Evolutionary conservation across 2,329 filamentous ascomycete genomes (phyloP).

Genomic region (Trichoderma endophyticum): DNA sequence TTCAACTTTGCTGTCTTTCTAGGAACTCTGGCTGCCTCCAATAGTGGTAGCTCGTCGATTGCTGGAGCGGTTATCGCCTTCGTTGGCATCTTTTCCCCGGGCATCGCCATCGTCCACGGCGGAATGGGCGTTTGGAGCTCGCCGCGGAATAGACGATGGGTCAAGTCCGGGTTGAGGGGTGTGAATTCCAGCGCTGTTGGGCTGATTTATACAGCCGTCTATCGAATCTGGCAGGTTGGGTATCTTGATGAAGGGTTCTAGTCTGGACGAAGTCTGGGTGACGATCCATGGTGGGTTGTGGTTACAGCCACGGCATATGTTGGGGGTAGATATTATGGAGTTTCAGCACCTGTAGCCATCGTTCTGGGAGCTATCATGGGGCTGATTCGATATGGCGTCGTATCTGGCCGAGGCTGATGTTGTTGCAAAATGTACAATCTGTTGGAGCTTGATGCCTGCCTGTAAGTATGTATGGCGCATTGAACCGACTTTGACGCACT

Average conservation of each 20-base stretch:
- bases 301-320: slow-evolving; percentile 46
- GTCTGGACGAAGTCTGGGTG: slow-evolving; percentile 50
- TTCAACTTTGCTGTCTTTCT: slow-evolving; percentile 57
- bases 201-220: slow-evolving; percentile 62
- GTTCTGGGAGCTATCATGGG: slow-evolving; percentile 35
- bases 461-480: neutral
- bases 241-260: slow-evolving; percentile 50
- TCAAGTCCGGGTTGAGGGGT: slow-evolving; percentile 50
- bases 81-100: slow-evolving; percentile 52
- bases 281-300: slow-evolving; percentile 63
- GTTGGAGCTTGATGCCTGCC: neutral
- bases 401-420: neutral
- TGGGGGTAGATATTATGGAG: slow-evolving; percentile 32
- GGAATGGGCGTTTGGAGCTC: slow-evolving; percentile 55
- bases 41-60: slow-evolving; percentile 33
- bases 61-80: slow-evolving; percentile 51
- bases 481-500: neutral
- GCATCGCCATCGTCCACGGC: slow-evolving; percentile 47
- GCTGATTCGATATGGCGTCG: slow-evolving; percentile 32
- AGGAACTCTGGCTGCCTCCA: slow-evolving; percentile 47
- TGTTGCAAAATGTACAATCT: neutral
- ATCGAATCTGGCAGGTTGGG: slow-evolving; percentile 60
- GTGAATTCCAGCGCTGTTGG: slow-evolving; percentile 60
- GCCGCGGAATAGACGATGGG: slow-evolving; percentile 43
- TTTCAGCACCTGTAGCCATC: slow-evolving; percentile 34